A percentile compares a stretch with the other conserved stretches of the same genome.
Evolutionary conservation across 139 green algal species (phyloP).

Genomic region (Chlamydomonas eustigma): DNA sequence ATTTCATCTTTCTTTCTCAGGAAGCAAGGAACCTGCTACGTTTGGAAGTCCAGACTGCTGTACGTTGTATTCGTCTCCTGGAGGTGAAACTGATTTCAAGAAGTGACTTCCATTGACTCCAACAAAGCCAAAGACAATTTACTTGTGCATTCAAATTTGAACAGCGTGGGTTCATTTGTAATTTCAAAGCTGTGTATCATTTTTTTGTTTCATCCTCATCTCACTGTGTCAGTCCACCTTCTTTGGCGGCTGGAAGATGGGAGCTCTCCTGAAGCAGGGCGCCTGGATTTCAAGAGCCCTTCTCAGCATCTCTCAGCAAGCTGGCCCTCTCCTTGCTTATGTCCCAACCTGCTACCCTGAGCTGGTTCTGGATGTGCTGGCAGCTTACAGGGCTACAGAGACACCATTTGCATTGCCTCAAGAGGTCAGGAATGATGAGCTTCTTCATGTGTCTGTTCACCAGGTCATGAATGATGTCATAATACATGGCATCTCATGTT

Average conservation of each 20-base stretch:
- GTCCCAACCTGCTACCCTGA: slow-evolving; percentile 46
- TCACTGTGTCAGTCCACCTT: slow-evolving; percentile 1
- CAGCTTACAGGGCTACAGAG: neutral
- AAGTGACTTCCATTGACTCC: too few species aligned
- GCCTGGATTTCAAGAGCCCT: neutral
- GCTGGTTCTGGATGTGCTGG: slow-evolving; percentile 27
- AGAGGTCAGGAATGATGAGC: neutral
- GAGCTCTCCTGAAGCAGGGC: neutral
- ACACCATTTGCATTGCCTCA: neutral
- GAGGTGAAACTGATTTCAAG: neutral
- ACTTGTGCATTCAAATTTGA: too few species aligned
- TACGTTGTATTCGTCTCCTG: slow-evolving; percentile 14
- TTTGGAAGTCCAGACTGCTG: neutral
- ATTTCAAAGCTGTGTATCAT: too few species aligned
- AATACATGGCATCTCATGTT: too few species aligned
- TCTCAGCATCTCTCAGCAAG: neutral
- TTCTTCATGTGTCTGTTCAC: neutral
- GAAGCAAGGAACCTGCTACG: slow-evolving; percentile 7
- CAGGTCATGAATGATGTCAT: neutral
- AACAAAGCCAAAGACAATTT: too few species aligned
- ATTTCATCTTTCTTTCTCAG: neutral
- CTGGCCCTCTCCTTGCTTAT: slow-evolving; percentile 43
- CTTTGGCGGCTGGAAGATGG: slow-evolving; percentile 17
- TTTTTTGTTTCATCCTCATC: neutral
- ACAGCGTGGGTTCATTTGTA: too few species aligned